Base-by-base conservation (phyloP, 352 stramenopile genomes). In the Aphanomyces invadans region DNA sequence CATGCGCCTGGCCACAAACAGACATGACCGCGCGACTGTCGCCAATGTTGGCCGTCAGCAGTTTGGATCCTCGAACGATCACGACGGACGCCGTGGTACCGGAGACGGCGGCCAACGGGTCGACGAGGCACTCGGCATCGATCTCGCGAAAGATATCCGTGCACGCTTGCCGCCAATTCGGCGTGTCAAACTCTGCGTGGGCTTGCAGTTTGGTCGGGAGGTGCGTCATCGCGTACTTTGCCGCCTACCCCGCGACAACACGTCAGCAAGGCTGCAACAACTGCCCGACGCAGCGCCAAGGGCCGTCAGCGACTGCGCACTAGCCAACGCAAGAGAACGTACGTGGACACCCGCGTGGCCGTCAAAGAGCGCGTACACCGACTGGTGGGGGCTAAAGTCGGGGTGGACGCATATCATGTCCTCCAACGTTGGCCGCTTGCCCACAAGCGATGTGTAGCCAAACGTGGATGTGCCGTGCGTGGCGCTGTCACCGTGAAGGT, bases 1-100 rank as follows among this genome's bases (percentile, higher is more conserved):
- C 85, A 38, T 95, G 67, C 32, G 88, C 86, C 25, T 88, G 62
- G 1, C 87, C 88, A 45, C 78, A 74, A 29, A 93, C 82, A 46
- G 82, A 92, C 19, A 92, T 83, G 46, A 96, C 87, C 1, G 86
- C 87, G 25, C 86, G 81, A 63, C 85, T 86, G 70, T 96, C 88
- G n/a, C 88, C 88, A 57, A 89, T 78, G 65, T 96, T 96, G 15
- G 87, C 86, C 15, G 84, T 93, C 29, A 92, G 74, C 23, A 95
- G 71, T 21, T 83, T 79, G 54, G 90, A 90, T 9, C 86, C 86
- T 26, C 83, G 84, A 65, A 92, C 89, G 23, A 95, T n/a, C n/a
- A 61, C 33, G 49, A 66, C 33, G 21, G 26, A 63, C 12, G 26
- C 21, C 25, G 57, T 61, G 1, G 36, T 38, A 11, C 72, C 32